Evolutionary conservation across 2,329 filamentous ascomycete genomes (phyloP).

Genomic region (Samsoniella hepiali): DNA sequence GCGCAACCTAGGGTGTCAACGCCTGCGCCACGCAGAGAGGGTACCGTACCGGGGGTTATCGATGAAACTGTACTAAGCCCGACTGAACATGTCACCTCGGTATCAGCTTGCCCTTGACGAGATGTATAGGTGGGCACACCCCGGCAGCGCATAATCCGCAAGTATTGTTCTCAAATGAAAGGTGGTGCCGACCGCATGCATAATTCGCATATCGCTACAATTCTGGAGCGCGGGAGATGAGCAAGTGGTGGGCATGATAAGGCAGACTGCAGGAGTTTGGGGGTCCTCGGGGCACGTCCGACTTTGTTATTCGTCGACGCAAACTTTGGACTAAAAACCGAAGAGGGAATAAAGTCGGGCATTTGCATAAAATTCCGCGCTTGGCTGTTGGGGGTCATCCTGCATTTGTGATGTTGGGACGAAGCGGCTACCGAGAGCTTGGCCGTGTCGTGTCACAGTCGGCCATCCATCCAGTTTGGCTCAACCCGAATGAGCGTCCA

Average conservation of each 20-base stretch:
- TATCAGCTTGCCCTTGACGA: neutral
- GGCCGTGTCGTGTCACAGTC: neutral
- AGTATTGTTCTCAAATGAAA: neutral
- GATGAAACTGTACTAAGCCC: slow-evolving; percentile 6
- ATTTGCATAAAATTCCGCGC: neutral
- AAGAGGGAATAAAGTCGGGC: neutral
- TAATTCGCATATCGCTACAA: neutral
- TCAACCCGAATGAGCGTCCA: neutral
- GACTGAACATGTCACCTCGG: neutral
- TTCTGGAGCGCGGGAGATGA: neutral
- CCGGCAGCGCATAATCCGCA: neutral
- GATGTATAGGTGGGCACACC: neutral
- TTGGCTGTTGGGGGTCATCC: neutral
- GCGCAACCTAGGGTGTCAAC: neutral
- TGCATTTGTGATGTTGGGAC: neutral
- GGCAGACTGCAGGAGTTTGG: neutral
- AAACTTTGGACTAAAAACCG: neutral
- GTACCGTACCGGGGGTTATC: neutral
- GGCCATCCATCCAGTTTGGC: neutral
- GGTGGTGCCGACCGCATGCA: slow-evolving; percentile 4
- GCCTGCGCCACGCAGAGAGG: neutral
- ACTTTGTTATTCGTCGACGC: neutral
- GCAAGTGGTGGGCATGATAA: neutral
- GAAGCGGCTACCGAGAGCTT: neutral
- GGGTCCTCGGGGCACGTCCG: neutral